These are phyloP conservation scores for Dujonia santamariae DNA, from an alignment of 1,139 yeast genomes.

Conservation along the genomic window DNA sequence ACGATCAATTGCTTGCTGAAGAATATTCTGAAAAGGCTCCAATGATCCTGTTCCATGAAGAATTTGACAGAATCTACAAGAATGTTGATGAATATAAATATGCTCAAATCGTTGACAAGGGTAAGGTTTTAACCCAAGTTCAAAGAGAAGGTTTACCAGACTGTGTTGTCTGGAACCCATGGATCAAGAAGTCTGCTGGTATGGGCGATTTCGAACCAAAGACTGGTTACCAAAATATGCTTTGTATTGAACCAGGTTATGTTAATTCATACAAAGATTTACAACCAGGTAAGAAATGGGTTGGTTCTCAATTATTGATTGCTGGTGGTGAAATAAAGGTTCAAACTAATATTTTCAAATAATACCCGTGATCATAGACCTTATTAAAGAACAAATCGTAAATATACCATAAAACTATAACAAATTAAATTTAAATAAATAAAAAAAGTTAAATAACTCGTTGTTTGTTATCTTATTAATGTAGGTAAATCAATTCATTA, in stretches of 20 bases:
- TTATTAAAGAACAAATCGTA: no score
- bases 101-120: conserved; percentile 64
- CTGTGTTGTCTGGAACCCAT: conserved; percentile 97
- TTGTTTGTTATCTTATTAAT: no score
- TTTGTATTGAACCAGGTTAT: conserved; percentile 92
- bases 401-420: no score
- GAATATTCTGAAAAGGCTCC: conserved; percentile 70
- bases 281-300: conserved; percentile 69
- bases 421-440: no score
- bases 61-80: conserved; percentile 80
- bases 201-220: conserved; percentile 91
- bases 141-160: conserved; percentile 72
- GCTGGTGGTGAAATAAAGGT: conserved; percentile 44
- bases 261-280: conserved; percentile 67
- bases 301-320: conserved; percentile 33
- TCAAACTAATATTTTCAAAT: conserved; percentile 34
- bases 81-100: conserved; percentile 52
- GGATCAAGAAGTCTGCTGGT: conserved; percentile 75
- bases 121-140: conserved; percentile 66
- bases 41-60: conserved; percentile 69
- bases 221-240: conserved; percentile 77
- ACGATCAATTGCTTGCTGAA: conserved; percentile 68
- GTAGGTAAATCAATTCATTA: no score
- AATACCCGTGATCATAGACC: no score
- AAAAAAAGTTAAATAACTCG: no score